Percentiles rank a stretch among this genome's conserved stretches.
Evolutionary conservation across 768 basidiomycete genomes (phyloP).

Genomic region (Bullera alba): DNA sequence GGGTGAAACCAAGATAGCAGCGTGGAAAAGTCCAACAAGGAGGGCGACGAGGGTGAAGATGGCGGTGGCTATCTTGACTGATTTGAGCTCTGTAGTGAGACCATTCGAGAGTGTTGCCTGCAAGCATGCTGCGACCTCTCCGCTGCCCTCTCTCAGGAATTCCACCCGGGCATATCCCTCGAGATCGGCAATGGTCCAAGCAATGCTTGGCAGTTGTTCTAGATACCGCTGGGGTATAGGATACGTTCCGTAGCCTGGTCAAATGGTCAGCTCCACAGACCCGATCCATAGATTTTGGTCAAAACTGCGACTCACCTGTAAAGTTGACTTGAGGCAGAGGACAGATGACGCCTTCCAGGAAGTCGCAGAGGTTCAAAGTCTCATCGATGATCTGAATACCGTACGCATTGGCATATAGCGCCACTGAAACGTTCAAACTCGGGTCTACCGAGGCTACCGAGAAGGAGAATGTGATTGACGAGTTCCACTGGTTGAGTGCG

Average conservation of each 20-base stretch:
- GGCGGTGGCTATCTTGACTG: conserved; percentile 72
- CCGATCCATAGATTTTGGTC: neutral
- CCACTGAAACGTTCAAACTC: conserved; percentile 68
- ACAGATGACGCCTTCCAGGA: conserved; percentile 73
- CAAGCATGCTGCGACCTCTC: conserved; percentile 74
- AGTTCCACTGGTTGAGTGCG: conserved; percentile 39
- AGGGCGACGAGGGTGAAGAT: conserved; percentile 50
- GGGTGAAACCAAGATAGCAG: conserved; percentile 39
- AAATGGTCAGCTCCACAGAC: neutral
- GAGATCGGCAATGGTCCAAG: conserved; percentile 80
- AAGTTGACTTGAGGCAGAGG: conserved; percentile 77
- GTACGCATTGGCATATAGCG: conserved; percentile 78
- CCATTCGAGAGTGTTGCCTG: conserved; percentile 90
- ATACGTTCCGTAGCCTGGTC: conserved; percentile 40
- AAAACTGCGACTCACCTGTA: too few species aligned
- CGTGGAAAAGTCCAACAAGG: conserved; percentile 56
- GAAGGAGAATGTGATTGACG: conserved; percentile 74
- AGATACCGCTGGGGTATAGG: conserved; percentile 47
- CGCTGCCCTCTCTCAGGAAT: conserved; percentile 62
- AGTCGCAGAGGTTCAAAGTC: conserved; percentile 76
- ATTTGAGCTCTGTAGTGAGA: conserved; percentile 65
- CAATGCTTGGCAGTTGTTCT: conserved; percentile 64
- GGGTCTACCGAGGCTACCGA: conserved; percentile 70
- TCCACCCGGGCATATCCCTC: conserved; percentile 80
- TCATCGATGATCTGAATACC: conserved; percentile 73